Evolutionary conservation across 108 stramenopile species (phyloP).

Genomic region (Bacterosira constricta): DNA sequence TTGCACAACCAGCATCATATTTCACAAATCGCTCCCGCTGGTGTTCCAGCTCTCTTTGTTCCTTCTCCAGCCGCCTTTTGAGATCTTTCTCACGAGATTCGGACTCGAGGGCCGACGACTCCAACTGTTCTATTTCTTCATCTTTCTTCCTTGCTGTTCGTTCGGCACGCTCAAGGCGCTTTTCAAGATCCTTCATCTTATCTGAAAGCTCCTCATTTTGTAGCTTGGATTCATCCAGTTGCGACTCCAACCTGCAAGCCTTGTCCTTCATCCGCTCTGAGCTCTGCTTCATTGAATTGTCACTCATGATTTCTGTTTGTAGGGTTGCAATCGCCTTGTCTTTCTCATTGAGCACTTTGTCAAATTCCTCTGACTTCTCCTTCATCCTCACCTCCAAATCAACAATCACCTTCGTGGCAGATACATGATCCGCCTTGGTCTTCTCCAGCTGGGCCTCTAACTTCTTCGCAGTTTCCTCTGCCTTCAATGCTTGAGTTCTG

Average conservation of each 20-base stretch:
- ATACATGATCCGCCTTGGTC: not conserved
- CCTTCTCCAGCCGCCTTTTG: constrained; percentile 15
- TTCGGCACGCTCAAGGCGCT: constrained; percentile 21
- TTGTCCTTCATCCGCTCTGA: constrained; percentile 24
- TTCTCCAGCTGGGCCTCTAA: constrained; percentile 20
- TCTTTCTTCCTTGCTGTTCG: not conserved
- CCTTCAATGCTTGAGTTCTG: constrained; percentile 20
- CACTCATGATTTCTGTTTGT: not conserved
- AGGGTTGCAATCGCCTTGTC: constrained; percentile 17
- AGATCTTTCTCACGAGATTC: constrained; percentile 31
- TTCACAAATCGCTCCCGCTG: constrained; percentile 30
- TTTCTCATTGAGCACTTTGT: constrained; percentile 9
- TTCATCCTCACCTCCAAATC: constrained; percentile 21
- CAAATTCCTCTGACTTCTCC: constrained; percentile 4
- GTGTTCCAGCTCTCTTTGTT: constrained; percentile 15
- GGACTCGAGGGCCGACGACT: constrained; percentile 3
- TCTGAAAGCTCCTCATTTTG: constrained; percentile 26
- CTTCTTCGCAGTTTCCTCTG: constrained; percentile 23
- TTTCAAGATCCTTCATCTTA: constrained; percentile 14
- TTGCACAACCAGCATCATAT: constrained; percentile 24
- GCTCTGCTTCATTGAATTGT: not conserved
- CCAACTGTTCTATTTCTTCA: constrained; percentile 22
- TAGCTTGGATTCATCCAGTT: constrained; percentile 12
- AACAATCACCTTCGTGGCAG: constrained; percentile 6
- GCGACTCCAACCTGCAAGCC: constrained; percentile 11